These are phyloP conservation scores for Kurtzmaniella quercitrusa DNA, from an alignment of 1,139 yeast species.

Conservation along the genomic window DNA sequence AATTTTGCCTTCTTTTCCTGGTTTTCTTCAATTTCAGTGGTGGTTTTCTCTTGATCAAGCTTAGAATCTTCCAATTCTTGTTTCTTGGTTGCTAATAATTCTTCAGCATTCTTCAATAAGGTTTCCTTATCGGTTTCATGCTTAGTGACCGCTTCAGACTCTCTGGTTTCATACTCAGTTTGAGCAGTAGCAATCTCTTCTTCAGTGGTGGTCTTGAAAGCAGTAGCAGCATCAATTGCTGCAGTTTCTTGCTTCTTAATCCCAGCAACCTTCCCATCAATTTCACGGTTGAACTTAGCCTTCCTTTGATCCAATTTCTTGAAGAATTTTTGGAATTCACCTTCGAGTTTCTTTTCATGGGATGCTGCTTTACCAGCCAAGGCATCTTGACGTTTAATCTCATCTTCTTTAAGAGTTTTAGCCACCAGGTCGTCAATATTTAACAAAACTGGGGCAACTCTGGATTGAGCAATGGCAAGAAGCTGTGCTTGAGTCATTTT, in stretches of 20 bases:
- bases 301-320: slow-evolving; percentile 37
- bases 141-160: slow-evolving; percentile 42
- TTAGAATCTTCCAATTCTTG: slow-evolving; percentile 49
- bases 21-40: slow-evolving; percentile 42
- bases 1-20: slow-evolving; percentile 39
- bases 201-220: slow-evolving; percentile 36
- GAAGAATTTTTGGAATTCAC: slow-evolving; percentile 39
- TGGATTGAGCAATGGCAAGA: slow-evolving; percentile 50
- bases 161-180: slow-evolving; percentile 43
- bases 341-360: slow-evolving; percentile 42
- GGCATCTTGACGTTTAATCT: slow-evolving; percentile 38
- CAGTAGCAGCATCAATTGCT: slow-evolving; percentile 29
- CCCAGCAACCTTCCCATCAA: slow-evolving; percentile 31
- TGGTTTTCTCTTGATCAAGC: slow-evolving; percentile 41
- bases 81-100: slow-evolving; percentile 44
- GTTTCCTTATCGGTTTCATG: slow-evolving; percentile 46
- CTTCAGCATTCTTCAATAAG: slow-evolving; percentile 41
- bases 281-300: slow-evolving; percentile 36
- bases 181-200: slow-evolving; percentile 44
- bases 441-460: slow-evolving; percentile 54
- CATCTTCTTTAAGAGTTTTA: slow-evolving; percentile 45
- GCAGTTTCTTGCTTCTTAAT: slow-evolving; percentile 26
- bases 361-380: slow-evolving; percentile 33
- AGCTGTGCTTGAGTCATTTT: slow-evolving; percentile 52
- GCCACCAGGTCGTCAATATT: slow-evolving; percentile 49